These are phyloP conservation scores for Fistulinella cinereoalba DNA, from an alignment of 1,284 basidiomycete species.

Conservation along the genomic window DNA sequence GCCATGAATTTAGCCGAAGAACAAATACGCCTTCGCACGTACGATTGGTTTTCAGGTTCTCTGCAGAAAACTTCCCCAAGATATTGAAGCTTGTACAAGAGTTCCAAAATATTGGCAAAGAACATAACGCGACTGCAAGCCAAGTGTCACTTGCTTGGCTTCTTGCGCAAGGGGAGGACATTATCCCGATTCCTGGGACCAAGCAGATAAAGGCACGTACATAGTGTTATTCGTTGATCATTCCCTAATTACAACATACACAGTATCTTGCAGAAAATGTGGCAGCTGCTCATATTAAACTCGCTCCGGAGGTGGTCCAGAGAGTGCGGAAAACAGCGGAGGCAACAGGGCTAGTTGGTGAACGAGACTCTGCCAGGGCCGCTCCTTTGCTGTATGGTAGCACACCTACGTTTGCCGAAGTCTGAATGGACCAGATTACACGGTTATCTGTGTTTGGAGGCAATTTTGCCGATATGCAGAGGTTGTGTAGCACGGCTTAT, in stretches of 20 bases:
- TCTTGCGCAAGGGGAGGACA: constrained; percentile 37
- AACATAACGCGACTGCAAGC: constrained; percentile 37
- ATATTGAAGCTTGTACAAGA: constrained; percentile 42
- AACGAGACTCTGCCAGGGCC: constrained; percentile 15
- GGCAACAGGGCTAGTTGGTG: constrained; percentile 21
- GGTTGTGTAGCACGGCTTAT: too few species aligned
- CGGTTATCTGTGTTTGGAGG: too few species aligned
- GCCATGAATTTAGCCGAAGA: not conserved
- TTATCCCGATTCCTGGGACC: constrained; percentile 36
- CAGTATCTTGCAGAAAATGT: constrained; percentile 44
- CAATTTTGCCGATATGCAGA: too few species aligned
- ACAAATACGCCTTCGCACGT: too few species aligned
- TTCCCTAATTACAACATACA: not conserved
- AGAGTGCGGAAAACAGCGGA: constrained; percentile 34
- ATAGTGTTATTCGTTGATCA: not conserved
- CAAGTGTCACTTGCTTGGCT: constrained; percentile 51
- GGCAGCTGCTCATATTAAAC: constrained; percentile 29
- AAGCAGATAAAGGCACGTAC: constrained; percentile 29
- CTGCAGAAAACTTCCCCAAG: constrained; percentile 41
- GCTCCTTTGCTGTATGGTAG: constrained; percentile 11
- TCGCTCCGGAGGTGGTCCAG: constrained; percentile 33
- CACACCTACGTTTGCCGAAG: constrained; percentile 12
- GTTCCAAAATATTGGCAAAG: constrained; percentile 33
- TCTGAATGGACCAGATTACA: too few species aligned
- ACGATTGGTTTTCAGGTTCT: constrained; percentile 14